phyloP scores from a whole-genome alignment of 371 early-diverging fungal genomes.

The Thermomucor indicae-seudaticae region DNA sequence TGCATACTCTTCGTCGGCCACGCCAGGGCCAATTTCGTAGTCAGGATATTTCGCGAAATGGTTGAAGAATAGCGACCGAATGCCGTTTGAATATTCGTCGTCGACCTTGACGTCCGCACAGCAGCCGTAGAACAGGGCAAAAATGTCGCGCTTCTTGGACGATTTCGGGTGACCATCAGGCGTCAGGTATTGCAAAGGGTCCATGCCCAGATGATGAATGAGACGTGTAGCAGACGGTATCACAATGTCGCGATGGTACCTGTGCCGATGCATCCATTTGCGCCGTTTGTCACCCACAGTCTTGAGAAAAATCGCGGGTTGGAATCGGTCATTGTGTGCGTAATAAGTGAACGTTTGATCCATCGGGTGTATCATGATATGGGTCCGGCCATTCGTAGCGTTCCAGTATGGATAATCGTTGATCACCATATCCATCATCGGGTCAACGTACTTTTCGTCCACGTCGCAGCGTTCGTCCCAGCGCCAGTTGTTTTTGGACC shows the following conservation, averaged over 20 bases:
- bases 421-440: constrained; percentile 50
- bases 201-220: constrained; percentile 28
- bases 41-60: constrained; percentile 39
- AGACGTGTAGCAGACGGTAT: constrained; percentile 50
- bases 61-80: constrained; percentile 43
- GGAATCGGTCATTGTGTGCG: constrained; percentile 27
- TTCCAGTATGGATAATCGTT: constrained; percentile 51
- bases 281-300: constrained; percentile 48
- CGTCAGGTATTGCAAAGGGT: constrained; percentile 30
- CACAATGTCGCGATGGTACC: constrained; percentile 49
- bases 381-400: constrained; percentile 34
- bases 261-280: constrained; percentile 33
- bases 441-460: constrained; percentile 43
- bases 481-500: constrained; percentile 37
- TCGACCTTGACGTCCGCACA: constrained; percentile 31
- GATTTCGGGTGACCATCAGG: constrained; percentile 32
- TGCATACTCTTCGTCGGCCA: constrained; percentile 38
- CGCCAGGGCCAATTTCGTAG: constrained; percentile 36
- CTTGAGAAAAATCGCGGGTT: constrained; percentile 47
- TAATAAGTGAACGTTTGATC: constrained; percentile 50
- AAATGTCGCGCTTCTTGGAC: constrained; percentile 36
- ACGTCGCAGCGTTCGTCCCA: constrained; percentile 51
- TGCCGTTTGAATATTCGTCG: constrained; percentile 50
- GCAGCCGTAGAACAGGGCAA: constrained; percentile 48
- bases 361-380: constrained; percentile 56